phyloP scores from a whole-genome alignment of 202 grass and related monocot genomes.

The Zizania palustris region DNA sequence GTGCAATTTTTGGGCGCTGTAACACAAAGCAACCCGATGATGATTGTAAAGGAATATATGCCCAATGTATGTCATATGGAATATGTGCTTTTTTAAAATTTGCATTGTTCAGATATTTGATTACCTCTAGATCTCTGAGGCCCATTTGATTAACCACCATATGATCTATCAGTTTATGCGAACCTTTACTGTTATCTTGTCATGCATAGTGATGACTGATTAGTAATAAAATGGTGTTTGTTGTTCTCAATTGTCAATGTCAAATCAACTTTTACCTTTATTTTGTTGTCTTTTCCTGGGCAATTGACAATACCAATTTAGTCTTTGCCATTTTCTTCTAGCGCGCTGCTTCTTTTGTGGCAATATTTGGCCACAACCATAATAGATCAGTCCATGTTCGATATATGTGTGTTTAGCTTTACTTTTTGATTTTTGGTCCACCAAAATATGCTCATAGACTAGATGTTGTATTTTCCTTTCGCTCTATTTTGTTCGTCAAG shows the following conservation, averaged over 20 bases:
- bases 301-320: conserved; percentile 1
- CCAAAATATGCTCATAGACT: neutral
- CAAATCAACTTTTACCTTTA: neutral
- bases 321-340: conserved; percentile 10
- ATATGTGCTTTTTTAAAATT: neutral
- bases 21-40: conserved; percentile 98
- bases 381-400: conserved; percentile 8
- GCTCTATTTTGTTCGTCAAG: neutral
- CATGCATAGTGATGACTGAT: neutral
- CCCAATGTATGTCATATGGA: conserved; percentile 67
- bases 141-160: conserved; percentile 2
- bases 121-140: neutral
- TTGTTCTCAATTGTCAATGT: conserved; percentile 3
- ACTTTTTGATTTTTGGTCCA: conserved; percentile 8
- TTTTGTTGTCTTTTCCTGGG: neutral
- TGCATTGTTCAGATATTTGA: conserved; percentile 27
- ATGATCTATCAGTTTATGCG: neutral
- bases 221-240: neutral
- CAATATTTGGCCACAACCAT: neutral
- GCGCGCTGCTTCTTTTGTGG: neutral
- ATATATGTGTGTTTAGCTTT: neutral
- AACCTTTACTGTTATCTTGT: conserved; percentile 18
- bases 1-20: conserved; percentile 97
- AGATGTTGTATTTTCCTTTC: neutral
- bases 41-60: conserved; percentile 99